These are phyloP conservation scores for Colletotrichum truncatum DNA, from an alignment of 2,329 filamentous ascomycete species.

Conservation along the genomic window DNA sequence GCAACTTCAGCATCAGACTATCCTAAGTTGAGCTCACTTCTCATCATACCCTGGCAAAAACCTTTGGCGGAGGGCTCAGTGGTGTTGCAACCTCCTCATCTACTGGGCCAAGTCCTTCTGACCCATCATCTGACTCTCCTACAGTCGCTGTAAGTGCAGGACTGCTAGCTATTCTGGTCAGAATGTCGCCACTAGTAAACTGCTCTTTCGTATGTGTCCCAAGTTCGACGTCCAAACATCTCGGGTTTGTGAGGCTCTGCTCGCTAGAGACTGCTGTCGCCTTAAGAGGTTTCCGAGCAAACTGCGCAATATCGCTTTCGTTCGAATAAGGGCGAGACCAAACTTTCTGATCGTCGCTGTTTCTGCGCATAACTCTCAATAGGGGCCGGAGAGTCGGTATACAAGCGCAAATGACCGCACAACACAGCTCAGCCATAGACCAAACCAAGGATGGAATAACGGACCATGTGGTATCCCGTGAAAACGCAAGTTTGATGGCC, in stretches of 20 bases:
- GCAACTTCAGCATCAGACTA: too few species aligned
- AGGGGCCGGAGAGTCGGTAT: constrained; percentile 48
- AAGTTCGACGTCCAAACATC: neutral
- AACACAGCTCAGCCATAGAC: constrained; percentile 49
- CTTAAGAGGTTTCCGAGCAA: neutral
- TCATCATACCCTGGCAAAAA: constrained; percentile 5
- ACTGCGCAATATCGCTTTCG: neutral
- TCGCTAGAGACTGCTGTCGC: constrained; percentile 2
- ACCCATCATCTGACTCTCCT: constrained; percentile 16
- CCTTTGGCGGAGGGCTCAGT: constrained; percentile 21
- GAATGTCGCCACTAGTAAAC: neutral
- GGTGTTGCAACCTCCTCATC: constrained; percentile 15
- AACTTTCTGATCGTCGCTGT: neutral
- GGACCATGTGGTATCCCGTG: constrained; percentile 42
- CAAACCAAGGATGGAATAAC: constrained; percentile 43
- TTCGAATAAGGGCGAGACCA: neutral
- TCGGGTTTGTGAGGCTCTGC: constrained; percentile 2
- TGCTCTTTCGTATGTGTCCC: neutral
- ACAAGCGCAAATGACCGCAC: constrained; percentile 49
- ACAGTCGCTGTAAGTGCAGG: constrained; percentile 2
- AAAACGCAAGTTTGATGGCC: constrained; percentile 38
- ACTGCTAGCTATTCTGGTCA: neutral
- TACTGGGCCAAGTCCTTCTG: neutral
- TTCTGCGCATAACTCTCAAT: neutral
- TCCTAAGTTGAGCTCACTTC: too few species aligned